Percentiles rank a stretch among this genome's conserved stretches.
Conservation (phyloP, 129 eudicot genomes). For the Artemisia argyi region DNA sequence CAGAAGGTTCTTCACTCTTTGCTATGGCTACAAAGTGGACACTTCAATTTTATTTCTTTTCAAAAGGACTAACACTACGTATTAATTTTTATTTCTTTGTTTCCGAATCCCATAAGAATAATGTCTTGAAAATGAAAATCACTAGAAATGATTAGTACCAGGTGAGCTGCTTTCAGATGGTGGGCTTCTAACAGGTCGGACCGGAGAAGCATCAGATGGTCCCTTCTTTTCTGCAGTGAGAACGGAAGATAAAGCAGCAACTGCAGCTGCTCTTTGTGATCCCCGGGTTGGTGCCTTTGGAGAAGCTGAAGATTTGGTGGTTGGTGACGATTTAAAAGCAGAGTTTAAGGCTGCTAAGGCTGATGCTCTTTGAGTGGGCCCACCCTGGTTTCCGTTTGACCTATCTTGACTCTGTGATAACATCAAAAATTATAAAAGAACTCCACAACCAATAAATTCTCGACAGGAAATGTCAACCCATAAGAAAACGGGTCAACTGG, state of each 20-base stretch:
- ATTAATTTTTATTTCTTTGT: too few species aligned
- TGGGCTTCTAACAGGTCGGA: slow-evolving; percentile 65
- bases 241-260: slow-evolving; percentile 93
- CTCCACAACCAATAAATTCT: slow-evolving; percentile 3
- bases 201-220: slow-evolving; percentile 69
- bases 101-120: too few species aligned
- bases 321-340: slow-evolving; percentile 73
- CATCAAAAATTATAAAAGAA: slow-evolving; percentile 2
- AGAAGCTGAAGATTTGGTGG: slow-evolving; percentile 49
- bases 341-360: slow-evolving; percentile 92
- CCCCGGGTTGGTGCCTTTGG: slow-evolving; percentile 54
- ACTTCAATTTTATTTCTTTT: too few species aligned
- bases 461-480: not conserved
- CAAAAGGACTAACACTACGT: too few species aligned
- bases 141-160: slow-evolving; percentile 36
- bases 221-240: slow-evolving; percentile 91
- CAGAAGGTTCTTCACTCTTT: slow-evolving; percentile 49
- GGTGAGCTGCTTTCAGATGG: slow-evolving; percentile 52
- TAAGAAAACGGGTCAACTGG: not conserved
- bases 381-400: slow-evolving; percentile 73
- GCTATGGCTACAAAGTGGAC: slow-evolving; percentile 33
- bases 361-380: slow-evolving; percentile 98
- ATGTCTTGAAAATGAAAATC: too few species aligned
- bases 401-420: slow-evolving; percentile 41
- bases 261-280: slow-evolving; percentile 99